A percentile compares a stretch with the other conserved stretches of the same genome.
These are phyloP conservation scores for Macrocystidia cucumis DNA, from an alignment of 1,284 basidiomycete genomes.

Conservation along the genomic window DNA sequence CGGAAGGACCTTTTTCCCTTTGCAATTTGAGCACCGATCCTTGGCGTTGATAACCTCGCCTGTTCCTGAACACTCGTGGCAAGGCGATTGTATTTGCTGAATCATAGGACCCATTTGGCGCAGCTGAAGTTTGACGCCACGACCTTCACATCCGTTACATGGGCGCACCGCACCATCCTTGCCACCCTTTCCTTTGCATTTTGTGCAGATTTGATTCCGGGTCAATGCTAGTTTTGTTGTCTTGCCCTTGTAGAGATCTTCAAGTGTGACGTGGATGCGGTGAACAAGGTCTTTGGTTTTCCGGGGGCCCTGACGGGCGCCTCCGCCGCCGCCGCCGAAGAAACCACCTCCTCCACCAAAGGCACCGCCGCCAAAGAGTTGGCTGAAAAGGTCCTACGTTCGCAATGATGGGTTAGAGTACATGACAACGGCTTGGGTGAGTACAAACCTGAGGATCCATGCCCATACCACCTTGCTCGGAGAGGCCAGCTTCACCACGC, in stretches of 20 bases:
- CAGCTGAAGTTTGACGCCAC: conserved; percentile 87
- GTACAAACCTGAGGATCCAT: conserved; percentile 86
- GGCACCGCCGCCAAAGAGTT: conserved; percentile 77
- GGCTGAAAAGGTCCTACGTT: conserved; percentile 89
- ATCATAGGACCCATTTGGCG: conserved; percentile 99
- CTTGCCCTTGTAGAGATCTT: conserved; percentile 98
- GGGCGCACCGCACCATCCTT: conserved; percentile 91
- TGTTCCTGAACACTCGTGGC: conserved; percentile 86
- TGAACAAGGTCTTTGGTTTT: conserved; percentile 99
- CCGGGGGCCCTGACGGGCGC: conserved; percentile 75
- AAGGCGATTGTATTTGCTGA: conserved; percentile 96
- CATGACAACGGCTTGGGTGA: no score
- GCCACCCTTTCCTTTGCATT: conserved; percentile 95
- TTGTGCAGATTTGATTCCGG: conserved; percentile 89
- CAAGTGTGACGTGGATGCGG: conserved; percentile 91
- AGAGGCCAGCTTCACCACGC: conserved; percentile 89
- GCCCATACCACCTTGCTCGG: conserved; percentile 83
- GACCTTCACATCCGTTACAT: conserved; percentile 81
- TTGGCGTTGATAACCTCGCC: conserved; percentile 95
- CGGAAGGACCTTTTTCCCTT: conserved; percentile 91
- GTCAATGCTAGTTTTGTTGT: conserved; percentile 96
- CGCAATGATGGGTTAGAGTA: conserved; percentile 6
- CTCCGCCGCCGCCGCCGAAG: conserved; percentile 27
- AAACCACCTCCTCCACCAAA: conserved; percentile 47
- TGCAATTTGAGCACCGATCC: conserved; percentile 91